These are phyloP conservation scores for Candida railenensis DNA, from an alignment of 805 yeast species.

Conservation along the genomic window DNA sequence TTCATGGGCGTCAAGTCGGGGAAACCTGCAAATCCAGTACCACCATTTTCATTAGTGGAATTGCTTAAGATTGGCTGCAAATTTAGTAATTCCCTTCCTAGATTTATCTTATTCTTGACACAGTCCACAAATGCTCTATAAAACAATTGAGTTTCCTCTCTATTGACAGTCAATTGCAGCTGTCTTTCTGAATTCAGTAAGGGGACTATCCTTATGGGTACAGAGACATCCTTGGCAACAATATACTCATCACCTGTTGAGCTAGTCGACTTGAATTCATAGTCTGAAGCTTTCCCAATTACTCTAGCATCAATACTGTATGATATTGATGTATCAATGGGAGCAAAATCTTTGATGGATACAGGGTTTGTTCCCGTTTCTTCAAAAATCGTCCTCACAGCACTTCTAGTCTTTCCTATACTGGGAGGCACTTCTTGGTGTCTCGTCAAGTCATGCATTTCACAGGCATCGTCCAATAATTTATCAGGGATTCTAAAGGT, in stretches of 20 bases:
- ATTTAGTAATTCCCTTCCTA: constrained; percentile 16
- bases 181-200: constrained; percentile 18
- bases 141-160: constrained; percentile 21
- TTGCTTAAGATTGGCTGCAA: constrained; percentile 2
- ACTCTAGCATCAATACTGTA: constrained; percentile 41
- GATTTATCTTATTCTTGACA: constrained; percentile 25
- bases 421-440: constrained; percentile 40
- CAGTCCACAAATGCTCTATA: constrained; percentile 34
- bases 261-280: constrained; percentile 8
- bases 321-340: constrained; percentile 32
- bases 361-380: background rate
- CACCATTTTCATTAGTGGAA: background rate
- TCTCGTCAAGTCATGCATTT: constrained; percentile 28
- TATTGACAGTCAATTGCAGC: constrained; percentile 13
- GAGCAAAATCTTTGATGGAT: constrained; percentile 30
- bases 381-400: constrained; percentile 7
- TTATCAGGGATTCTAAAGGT: constrained; percentile 42
- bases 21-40: background rate
- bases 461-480: constrained; percentile 40
- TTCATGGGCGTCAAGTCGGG: constrained; percentile 15
- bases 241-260: constrained; percentile 29
- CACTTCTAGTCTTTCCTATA: constrained; percentile 30
- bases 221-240: constrained; percentile 31
- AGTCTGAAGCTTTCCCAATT: constrained; percentile 39
- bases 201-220: constrained; percentile 38